These are phyloP conservation scores for Pichia membranifaciens DNA, from an alignment of 805 yeast species.

Conservation along the genomic window DNA sequence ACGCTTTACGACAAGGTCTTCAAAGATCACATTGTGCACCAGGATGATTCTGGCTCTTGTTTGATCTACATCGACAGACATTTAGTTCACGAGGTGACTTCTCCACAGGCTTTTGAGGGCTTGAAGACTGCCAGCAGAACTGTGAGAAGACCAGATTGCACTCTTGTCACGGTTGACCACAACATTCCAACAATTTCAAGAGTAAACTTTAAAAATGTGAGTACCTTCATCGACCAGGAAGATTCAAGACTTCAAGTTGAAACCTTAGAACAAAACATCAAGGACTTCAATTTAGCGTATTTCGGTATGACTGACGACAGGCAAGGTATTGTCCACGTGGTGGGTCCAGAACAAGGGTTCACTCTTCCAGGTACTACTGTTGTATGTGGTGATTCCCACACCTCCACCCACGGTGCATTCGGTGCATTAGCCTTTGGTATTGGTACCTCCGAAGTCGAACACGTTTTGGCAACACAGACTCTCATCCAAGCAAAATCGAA, in stretches of 20 bases:
- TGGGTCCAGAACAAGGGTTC: slow-evolving; percentile 99
- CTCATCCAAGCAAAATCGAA: slow-evolving; percentile 90
- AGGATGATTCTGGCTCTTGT: slow-evolving; percentile 81
- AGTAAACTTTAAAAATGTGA: slow-evolving; percentile 62
- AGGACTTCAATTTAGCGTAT: slow-evolving; percentile 81
- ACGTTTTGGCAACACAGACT: slow-evolving; percentile 96
- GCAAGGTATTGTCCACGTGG: slow-evolving; percentile 98
- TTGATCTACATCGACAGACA: slow-evolving; percentile 93
- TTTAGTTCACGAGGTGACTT: slow-evolving; percentile 95
- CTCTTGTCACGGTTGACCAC: slow-evolving; percentile 93
- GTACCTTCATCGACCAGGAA: slow-evolving; percentile 77
- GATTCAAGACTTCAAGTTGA: slow-evolving; percentile 90
- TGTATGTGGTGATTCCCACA: slow-evolving; percentile 98
- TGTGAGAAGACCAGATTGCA: slow-evolving; percentile 89
- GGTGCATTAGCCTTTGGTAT: slow-evolving; percentile 98
- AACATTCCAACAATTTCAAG: slow-evolving; percentile 96
- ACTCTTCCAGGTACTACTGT: slow-evolving; percentile 98
- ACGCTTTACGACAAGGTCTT: slow-evolving; percentile 96
- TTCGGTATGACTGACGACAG: slow-evolving; percentile 92
- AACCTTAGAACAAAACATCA: slow-evolving; percentile 89
- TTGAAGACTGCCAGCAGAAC: slow-evolving; percentile 77
- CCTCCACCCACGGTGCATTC: slow-evolving; percentile 98
- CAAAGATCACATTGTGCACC: slow-evolving; percentile 87
- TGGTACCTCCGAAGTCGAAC: slow-evolving; percentile 99
- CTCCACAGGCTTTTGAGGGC: slow-evolving; percentile 99